Evolutionary conservation across 306 rosid species (phyloP).

Genomic region (Quercus suber): DNA sequence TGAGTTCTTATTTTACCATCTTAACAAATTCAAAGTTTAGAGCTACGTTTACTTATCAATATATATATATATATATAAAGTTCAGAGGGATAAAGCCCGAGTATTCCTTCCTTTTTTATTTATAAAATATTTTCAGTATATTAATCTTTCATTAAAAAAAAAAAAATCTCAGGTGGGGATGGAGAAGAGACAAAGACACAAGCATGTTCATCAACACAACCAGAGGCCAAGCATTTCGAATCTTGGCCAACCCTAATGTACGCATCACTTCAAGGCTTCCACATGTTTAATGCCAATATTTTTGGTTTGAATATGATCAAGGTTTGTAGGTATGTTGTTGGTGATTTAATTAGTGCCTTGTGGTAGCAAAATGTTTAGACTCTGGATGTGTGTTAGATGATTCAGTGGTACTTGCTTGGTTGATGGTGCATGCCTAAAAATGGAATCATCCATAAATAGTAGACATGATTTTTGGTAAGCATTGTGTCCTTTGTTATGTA

Average conservation of each 20-base stretch:
- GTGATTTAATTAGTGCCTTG: background rate
- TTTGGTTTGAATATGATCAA: slow-evolving; percentile 39
- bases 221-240: slow-evolving; percentile 58
- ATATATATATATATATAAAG: background rate
- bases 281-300: slow-evolving; percentile 32
- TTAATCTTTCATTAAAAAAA: slow-evolving; percentile 7
- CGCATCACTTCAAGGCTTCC: slow-evolving; percentile 41
- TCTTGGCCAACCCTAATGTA: slow-evolving; percentile 77
- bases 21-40: background rate
- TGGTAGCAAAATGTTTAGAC: slow-evolving; percentile 2
- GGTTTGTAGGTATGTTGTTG: slow-evolving; percentile 40
- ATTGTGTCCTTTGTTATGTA: background rate
- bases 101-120: slow-evolving; percentile 3
- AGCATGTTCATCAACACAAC: slow-evolving; percentile 43
- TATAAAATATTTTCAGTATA: slow-evolving; percentile 13
- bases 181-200: slow-evolving; percentile 53
- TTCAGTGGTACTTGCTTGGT: background rate
- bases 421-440: background rate
- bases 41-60: no score
- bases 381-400: slow-evolving; percentile 1
- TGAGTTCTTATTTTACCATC: background rate
- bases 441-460: background rate
- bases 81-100: background rate
- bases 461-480: background rate
- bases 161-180: slow-evolving; percentile 55